Evolutionary conservation across 176 grass and related monocot species (phyloP), one percentile per base, ranked within the genome.

Genomic region (Hyparrhenia diplandra): DNA sequence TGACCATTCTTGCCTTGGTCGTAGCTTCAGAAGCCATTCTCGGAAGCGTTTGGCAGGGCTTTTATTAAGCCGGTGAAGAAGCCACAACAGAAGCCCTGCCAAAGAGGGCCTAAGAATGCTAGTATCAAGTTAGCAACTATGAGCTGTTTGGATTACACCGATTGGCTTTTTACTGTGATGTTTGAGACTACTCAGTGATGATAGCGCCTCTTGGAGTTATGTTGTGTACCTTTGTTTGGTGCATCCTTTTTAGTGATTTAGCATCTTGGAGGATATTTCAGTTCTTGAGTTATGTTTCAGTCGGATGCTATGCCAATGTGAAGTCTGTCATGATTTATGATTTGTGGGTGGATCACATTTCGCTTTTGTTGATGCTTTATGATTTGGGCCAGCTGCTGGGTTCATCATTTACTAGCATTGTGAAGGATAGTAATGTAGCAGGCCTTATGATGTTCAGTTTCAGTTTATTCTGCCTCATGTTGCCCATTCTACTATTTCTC

Each of bases 311-410:
- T 64, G 6, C 25, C 39, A 35, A 34, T 75, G 30, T 80, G 81
- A 20, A 47, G 32, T n/a, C 51, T 25, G 6, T 51, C 51, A 32
- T 75, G 46, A 8, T n/a, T 57, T 29, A n/a, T 35, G 32, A 35
- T 21, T 73, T 58, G 2, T 34, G 24, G 39, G 23, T 30, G 10
- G 4, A 42, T 84, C 41, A 27, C 30, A 20, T 74, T 55, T 75
- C 11, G 66, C 20, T 86, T 76, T 66, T 67, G 43, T 25, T 71
- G 36, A 27, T 79, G 49, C 35, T 74, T 39, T n/a, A 52, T 20
- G 5, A 79, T 54, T 58, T 43, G 4, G n/a, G 29, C 4, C 73
- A 77, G 18, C 62, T 79, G 17, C 39, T 51, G 27, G 8, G 6
- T 70, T 49, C 1, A 40, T 68, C 17, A 27, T 49, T 61, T 51